Evolutionary conservation across 805 yeast species (phyloP), one percentile per base, ranked within the genome.

Genomic region (Candida pini): DNA sequence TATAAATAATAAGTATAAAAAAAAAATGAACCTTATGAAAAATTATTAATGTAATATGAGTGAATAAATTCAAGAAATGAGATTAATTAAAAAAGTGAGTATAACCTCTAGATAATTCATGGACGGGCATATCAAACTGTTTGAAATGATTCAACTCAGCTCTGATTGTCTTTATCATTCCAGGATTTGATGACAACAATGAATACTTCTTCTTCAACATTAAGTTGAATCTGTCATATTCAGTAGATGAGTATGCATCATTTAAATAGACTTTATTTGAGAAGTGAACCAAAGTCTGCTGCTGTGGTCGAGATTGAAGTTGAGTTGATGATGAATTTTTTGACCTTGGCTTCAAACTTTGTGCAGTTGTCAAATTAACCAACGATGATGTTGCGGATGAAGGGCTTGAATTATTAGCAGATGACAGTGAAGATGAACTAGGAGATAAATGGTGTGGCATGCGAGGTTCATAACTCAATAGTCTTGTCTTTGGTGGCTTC

Each of bases 101-200:
- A 52, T 76, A 71, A 20, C 60, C 56, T 36, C 66, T 69, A 25
- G 85, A 76, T 24, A 64, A 60, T 37, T 73, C 78, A 53, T 83
- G 87, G 23, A 83, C 82, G 25, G 63, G 56, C 94, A 83, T 83
- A 36, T 74, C 81, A 20, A 38, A 42, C 41, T 73, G 68, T 52
- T 83, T 83, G 59, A 62, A 81, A 18, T 65, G 61, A 49, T 83
- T 83, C 47, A 83, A 55, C 51, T 83, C 90, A 26, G 62, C 58
- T 53, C 84, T 76, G 44, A 83, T 76, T 33, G 65, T 67, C 42
- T 67, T 68, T 37, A 79, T 68, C 43, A 69, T 61, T 18, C 55
- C 54, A 3, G 78, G 73, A 36, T 73, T 72, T n/a, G 70, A 58
- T 5, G 63, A 56, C 9, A 55, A 41, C 47, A 67, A 51, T 40